Conservation (phyloP, 2,329 filamentous ascomycete genomes). For the Colletotrichum gloeosporioides region DNA sequence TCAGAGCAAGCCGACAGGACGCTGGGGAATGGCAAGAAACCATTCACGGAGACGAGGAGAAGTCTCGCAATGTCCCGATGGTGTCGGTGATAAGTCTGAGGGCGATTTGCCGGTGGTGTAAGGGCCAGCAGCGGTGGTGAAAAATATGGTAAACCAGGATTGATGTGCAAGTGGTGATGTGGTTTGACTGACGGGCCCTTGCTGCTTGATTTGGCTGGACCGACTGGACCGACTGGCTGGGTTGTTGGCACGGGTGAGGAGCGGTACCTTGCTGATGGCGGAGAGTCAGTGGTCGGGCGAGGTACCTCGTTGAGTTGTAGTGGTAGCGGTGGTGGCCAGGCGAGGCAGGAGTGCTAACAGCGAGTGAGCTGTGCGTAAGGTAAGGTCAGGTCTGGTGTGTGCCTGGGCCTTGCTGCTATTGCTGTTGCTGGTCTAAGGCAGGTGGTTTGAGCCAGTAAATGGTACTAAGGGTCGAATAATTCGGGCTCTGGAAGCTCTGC, state of each 20-base stretch:
- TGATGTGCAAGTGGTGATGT: conserved; percentile 22
- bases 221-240: neutral
- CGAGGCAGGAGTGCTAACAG: neutral
- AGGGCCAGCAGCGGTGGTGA: conserved; percentile 1
- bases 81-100: neutral
- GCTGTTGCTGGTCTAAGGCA: neutral
- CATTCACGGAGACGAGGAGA: neutral
- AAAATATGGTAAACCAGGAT: conserved; percentile 14
- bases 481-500: neutral
- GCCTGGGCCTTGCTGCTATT: neutral
- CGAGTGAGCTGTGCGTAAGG: neutral
- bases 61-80: neutral
- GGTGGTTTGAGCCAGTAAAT: neutral
- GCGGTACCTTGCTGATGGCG: neutral
- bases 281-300: neutral
- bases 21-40: neutral
- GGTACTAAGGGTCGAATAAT: neutral
- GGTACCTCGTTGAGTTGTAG: neutral
- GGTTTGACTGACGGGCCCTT: conserved; percentile 11
- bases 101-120: neutral
- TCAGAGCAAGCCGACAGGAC: neutral
- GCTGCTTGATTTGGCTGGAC: neutral
- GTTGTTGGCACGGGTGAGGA: neutral
- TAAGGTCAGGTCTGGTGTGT: neutral
- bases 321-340: neutral